These are phyloP conservation scores for Yarrowia porcina DNA, from an alignment of 805 yeast genomes.

Conservation along the genomic window DNA sequence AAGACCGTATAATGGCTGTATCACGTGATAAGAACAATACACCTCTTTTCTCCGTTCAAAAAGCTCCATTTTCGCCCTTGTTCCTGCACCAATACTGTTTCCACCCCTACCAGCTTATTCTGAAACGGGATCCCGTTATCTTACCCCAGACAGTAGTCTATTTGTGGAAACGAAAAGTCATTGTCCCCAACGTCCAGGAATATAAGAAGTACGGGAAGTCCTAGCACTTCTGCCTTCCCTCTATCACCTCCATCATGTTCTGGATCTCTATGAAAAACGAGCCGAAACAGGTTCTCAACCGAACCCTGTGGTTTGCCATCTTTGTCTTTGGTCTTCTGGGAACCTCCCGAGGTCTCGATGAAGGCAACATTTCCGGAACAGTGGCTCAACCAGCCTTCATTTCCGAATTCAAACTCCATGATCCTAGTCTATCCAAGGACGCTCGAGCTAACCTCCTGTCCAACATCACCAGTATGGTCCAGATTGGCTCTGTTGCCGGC, in stretches of 20 bases:
- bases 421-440: conserved; percentile 39
- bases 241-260: neutral
- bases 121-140: neutral
- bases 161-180: neutral
- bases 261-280: conserved; percentile 21
- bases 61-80: too few species aligned
- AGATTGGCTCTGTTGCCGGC: conserved; percentile 55
- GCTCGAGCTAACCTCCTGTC: conserved; percentile 49
- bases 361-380: conserved; percentile 50
- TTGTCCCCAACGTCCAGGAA: too few species aligned
- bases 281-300: conserved; percentile 36
- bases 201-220: too few species aligned
- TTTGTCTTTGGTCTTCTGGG: conserved; percentile 55
- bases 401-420: conserved; percentile 45
- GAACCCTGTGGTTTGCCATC: conserved; percentile 46
- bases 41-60: too few species aligned
- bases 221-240: neutral
- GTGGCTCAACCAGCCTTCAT: conserved; percentile 46
- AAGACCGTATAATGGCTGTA: too few species aligned
- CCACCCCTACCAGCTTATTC: too few species aligned
- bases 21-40: too few species aligned
- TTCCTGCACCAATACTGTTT: too few species aligned
- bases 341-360: conserved; percentile 56
- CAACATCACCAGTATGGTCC: conserved; percentile 58
- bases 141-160: neutral